Conservation (phyloP, 768 basidiomycete genomes). For the Filobasidium wieringae region DNA sequence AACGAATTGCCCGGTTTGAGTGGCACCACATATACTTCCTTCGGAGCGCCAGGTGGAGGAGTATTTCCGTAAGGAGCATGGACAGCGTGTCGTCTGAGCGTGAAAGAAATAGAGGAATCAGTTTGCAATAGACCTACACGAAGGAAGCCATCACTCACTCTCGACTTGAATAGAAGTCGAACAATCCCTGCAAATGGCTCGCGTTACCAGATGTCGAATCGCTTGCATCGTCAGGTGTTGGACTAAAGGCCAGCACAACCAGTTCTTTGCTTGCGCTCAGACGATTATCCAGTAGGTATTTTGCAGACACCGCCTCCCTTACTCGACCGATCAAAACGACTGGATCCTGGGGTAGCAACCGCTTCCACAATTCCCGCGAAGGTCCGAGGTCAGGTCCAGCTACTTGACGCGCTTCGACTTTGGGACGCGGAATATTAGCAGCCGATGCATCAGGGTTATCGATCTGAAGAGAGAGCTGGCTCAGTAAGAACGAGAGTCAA, state of each 20-base stretch:
- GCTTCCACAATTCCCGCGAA: constrained; percentile 13
- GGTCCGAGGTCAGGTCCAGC: constrained; percentile 8
- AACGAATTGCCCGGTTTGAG: constrained; percentile 25
- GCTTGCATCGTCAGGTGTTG: constrained; percentile 11
- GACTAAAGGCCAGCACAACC: constrained; percentile 26
- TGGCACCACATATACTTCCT: constrained; percentile 34
- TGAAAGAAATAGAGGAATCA: not conserved
- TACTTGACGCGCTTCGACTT: constrained; percentile 11
- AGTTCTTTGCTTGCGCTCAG: constrained; percentile 21
- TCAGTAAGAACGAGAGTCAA: not conserved
- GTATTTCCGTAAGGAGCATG: constrained; percentile 24
- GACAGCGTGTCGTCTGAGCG: constrained; percentile 29
- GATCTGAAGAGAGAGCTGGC: constrained; percentile 14
- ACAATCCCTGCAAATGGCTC: constrained; percentile 19
- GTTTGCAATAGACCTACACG: not conserved
- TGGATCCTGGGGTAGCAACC: constrained; percentile 20
- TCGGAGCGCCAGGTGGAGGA: constrained; percentile 22
- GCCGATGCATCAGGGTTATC: constrained; percentile 22
- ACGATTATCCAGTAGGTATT: constrained; percentile 23
- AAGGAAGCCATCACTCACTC: constrained; percentile 22
- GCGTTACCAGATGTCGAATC: too few species aligned
- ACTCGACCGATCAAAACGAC: constrained; percentile 31
- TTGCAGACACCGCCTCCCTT: constrained; percentile 16
- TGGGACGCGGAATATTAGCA: not conserved
- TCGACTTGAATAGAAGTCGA: constrained; percentile 23